Percentiles rank a stretch among this genome's conserved stretches.
Evolutionary conservation across 805 yeast genomes (phyloP).

Genomic region (Metschnikowia similis): DNA sequence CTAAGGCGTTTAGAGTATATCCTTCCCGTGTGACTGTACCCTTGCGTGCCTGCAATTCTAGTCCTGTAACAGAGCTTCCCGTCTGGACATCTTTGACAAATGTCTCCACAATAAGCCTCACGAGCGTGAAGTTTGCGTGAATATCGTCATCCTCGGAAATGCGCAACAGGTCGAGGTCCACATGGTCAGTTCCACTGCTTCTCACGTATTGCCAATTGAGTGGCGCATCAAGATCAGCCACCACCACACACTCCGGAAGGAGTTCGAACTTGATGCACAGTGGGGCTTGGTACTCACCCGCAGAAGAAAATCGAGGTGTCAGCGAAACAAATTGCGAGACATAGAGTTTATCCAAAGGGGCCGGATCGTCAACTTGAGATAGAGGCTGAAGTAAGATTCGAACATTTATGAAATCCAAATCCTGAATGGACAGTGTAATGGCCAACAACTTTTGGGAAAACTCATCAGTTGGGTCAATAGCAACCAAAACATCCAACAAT

Average conservation of each 20-base stretch:
- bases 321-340: slow-evolving; percentile 39
- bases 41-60: slow-evolving; percentile 40
- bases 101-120: slow-evolving; percentile 65
- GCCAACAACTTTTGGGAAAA: slow-evolving; percentile 59
- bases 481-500: slow-evolving; percentile 51
- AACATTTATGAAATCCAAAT: slow-evolving; percentile 48
- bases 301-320: slow-evolving; percentile 24
- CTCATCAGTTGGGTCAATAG: slow-evolving; percentile 72
- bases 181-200: slow-evolving; percentile 32
- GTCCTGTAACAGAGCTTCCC: slow-evolving; percentile 45
- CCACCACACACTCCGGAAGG: slow-evolving; percentile 1
- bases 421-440: slow-evolving; percentile 36
- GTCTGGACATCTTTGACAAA: slow-evolving; percentile 46
- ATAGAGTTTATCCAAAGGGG: slow-evolving; percentile 58
- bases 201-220: slow-evolving; percentile 64
- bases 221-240: slow-evolving; percentile 53
- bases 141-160: slow-evolving; percentile 28
- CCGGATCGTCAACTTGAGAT: slow-evolving; percentile 28
- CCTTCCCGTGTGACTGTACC: slow-evolving; percentile 45
- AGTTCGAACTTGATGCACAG: slow-evolving; percentile 30
- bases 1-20: slow-evolving; percentile 70
- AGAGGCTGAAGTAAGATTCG: slow-evolving; percentile 59
- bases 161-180: slow-evolving; percentile 62
- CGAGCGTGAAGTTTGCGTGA: slow-evolving; percentile 41
- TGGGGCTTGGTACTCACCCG: slow-evolving; percentile 16